These are phyloP conservation scores for Spergularia marina DNA, from an alignment of 148 eudicot species.

Conservation along the genomic window DNA sequence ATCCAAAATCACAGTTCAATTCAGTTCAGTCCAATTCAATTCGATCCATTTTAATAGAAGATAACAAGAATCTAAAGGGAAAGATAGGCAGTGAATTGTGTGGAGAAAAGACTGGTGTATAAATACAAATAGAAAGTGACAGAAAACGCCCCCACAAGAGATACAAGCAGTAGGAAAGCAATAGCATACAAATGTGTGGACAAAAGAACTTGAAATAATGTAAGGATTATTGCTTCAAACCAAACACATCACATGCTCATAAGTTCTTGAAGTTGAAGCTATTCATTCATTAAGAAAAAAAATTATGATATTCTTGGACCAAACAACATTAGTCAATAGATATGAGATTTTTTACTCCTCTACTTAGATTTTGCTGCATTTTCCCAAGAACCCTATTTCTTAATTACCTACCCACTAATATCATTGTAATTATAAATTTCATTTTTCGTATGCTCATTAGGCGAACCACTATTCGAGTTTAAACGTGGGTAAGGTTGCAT, in stretches of 20 bases:
- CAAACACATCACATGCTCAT: slow-evolving; percentile 25
- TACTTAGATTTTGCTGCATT: background rate
- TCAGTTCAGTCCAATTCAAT: background rate
- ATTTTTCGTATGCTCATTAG: too few species aligned
- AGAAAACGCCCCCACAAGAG: slow-evolving; percentile 15
- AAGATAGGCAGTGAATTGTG: background rate
- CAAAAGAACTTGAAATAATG: slow-evolving; percentile 14
- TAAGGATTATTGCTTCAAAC: slow-evolving; percentile 2
- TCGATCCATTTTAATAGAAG: background rate
- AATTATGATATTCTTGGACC: slow-evolving; percentile 9
- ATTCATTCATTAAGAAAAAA: background rate
- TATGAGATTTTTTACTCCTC: background rate
- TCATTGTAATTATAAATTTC: too few species aligned
- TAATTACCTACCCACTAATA: too few species aligned
- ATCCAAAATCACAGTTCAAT: background rate
- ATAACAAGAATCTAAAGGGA: slow-evolving; percentile 2
- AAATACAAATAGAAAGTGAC: slow-evolving; percentile 6
- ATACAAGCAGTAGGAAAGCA: background rate
- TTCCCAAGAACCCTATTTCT: background rate
- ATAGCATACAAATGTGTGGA: slow-evolving; percentile 14
- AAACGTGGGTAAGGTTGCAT: too few species aligned
- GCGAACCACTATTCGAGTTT: too few species aligned
- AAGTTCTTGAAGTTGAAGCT: slow-evolving; percentile 4
- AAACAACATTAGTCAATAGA: slow-evolving; percentile 2
- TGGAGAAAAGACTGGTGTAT: slow-evolving; percentile 9